phyloP scores from a whole-genome alignment of 2,329 filamentous ascomycete genomes.

The Aspergillaceae sp. region DNA sequence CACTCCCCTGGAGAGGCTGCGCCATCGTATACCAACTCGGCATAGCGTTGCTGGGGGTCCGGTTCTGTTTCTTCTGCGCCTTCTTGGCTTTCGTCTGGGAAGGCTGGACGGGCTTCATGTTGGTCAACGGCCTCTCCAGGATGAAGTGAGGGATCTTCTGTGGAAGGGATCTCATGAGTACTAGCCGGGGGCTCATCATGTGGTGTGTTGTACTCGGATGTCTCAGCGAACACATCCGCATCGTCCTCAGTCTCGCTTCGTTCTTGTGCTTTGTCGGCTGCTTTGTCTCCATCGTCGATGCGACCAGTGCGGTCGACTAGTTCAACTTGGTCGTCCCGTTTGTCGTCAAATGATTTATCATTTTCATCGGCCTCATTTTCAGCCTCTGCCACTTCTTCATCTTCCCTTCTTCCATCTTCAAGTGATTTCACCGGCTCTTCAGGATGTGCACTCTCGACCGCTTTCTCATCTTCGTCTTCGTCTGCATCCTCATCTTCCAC shows the following conservation, averaged over 20 bases:
- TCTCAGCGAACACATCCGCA: background rate
- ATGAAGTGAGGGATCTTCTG: background rate
- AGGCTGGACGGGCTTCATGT: background rate
- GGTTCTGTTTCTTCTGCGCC: background rate
- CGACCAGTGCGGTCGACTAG: background rate
- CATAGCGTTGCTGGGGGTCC: background rate
- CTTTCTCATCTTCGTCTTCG: background rate
- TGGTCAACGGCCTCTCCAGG: background rate
- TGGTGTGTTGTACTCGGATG: too few species aligned
- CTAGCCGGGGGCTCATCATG: background rate
- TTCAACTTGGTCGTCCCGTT: slow-evolving; percentile 1
- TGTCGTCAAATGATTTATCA: background rate
- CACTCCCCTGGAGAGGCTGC: background rate
- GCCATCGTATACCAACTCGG: background rate
- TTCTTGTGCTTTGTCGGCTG: too few species aligned
- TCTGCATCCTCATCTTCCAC: background rate
- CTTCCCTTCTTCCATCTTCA: background rate
- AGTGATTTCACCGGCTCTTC: background rate
- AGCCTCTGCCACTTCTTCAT: background rate
- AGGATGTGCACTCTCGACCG: background rate
- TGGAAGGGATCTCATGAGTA: background rate
- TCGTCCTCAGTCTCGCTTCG: background rate
- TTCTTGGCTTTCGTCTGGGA: background rate
- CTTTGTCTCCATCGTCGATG: too few species aligned
- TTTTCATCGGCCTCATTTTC: too few species aligned